phyloP scores from a whole-genome alignment of 768 basidiomycete genomes.

The Termitomyces sp. region DNA sequence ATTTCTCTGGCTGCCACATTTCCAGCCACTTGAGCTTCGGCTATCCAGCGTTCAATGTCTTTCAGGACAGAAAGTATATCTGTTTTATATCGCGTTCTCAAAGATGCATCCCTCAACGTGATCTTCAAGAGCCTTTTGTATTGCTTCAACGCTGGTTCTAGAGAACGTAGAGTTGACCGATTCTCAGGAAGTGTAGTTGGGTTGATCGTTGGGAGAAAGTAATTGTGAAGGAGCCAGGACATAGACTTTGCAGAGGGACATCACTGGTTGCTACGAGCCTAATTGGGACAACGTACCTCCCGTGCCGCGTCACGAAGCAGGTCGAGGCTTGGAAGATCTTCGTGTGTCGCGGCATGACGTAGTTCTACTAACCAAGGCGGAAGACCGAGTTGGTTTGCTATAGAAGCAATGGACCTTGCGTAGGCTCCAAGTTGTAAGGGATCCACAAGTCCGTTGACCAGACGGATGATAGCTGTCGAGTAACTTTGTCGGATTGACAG shows the following conservation, averaged over 20 bases:
- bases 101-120: conserved; percentile 60
- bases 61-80: conserved; percentile 48
- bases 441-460: conserved; percentile 95
- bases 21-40: conserved; percentile 66
- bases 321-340: conserved; percentile 84
- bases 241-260: conserved; percentile 52
- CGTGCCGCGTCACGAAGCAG: conserved; percentile 72
- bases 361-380: conserved; percentile 90
- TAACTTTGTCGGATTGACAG: conserved; percentile 73
- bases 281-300: conserved; percentile 43
- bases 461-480: conserved; percentile 76
- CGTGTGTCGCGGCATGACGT: conserved; percentile 94
- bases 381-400: conserved; percentile 82
- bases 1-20: conserved; percentile 42
- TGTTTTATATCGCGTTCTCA: conserved; percentile 45
- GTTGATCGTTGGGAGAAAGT: conserved; percentile 76
- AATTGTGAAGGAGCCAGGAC: conserved; percentile 79
- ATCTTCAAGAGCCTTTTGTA: conserved; percentile 72
- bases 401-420: conserved; percentile 86
- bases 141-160: conserved; percentile 64
- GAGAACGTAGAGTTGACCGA: conserved; percentile 42
- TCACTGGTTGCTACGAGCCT: conserved; percentile 2
- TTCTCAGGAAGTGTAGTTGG: conserved; percentile 35
- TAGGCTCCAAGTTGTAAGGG: conserved; percentile 87
- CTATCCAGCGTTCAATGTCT: conserved; percentile 75